Base-by-base conservation (phyloP, 2,329 filamentous ascomycete species). In the Clonostachys sp. region DNA sequence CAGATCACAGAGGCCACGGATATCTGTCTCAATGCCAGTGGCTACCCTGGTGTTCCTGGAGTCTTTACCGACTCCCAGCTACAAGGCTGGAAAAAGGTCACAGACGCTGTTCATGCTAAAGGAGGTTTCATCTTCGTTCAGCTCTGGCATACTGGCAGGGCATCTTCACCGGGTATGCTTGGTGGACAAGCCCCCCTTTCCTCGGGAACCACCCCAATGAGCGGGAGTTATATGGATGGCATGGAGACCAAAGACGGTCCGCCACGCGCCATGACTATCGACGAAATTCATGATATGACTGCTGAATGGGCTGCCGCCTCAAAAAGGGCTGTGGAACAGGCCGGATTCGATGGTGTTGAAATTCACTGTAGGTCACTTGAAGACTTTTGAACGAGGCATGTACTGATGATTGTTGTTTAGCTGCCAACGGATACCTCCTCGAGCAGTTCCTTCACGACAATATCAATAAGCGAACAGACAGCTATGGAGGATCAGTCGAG, bases 321-420 rank as follows among this genome's bases (percentile, higher is more conserved):
- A 0, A 73, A 74, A 55, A 67, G 79, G n/a, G 77, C 85, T 1
- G 62, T 88, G 2, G 71, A 75, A 2, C 51, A 46, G 2, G 80
- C 78, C 3, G 87, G 87, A 0, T 84, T 85, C 42, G 87, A 91
- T 58, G 81, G 80, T 5, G 79, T 91, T 45, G 87, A 91, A 54
- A 61, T 74, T n/a, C 72, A 78, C 51, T 71, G 62, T 53, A 46
- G 35, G 44, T 41, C 9, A 24, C 12, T 14, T 14, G 24, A 13
- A 34, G 18, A 8, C 12, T 5, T 18, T 8, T 41, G 3, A 2
- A 5, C 8, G 6, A 18, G 24, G 12, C 4, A 6, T n/a, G 12
- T 9, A 41, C 17, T 38, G 12, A 44, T 34, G 12, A 44, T 49
- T 9, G 45, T 34, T 5, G 6, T 16, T 3, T n/a, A 56, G 54